A percentile compares a stretch with the other conserved stretches of the same genome.
phyloP scores from a whole-genome alignment of 1,284 basidiomycete genomes.

The Cryptococcus maquisensis region DNA sequence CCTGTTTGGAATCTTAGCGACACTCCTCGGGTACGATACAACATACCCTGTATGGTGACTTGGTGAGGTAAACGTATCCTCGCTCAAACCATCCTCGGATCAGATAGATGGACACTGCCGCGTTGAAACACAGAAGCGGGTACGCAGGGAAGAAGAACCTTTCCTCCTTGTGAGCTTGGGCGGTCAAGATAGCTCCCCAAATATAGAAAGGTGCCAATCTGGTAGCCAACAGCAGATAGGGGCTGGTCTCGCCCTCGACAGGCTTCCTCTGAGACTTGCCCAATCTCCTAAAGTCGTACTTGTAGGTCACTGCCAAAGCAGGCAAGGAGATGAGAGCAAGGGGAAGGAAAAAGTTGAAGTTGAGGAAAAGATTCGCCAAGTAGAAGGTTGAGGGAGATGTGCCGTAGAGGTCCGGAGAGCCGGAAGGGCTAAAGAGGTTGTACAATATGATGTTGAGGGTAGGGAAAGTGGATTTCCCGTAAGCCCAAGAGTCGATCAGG shows the following conservation, averaged over 20 bases:
- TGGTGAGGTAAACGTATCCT: conserved; percentile 67
- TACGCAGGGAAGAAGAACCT: conserved; percentile 96
- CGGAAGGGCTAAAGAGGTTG: conserved; percentile 72
- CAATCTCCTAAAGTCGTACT: conserved; percentile 71
- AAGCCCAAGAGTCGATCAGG: conserved; percentile 78
- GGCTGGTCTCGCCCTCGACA: conserved; percentile 62
- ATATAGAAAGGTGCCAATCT: conserved; percentile 82
- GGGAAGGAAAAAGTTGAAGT: conserved; percentile 83
- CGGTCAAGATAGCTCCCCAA: conserved; percentile 74
- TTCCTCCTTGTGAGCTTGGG: conserved; percentile 94
- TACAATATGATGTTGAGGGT: conserved; percentile 93
- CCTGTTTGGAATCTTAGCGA: conserved; percentile 51
- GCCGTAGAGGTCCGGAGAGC: conserved; percentile 80
- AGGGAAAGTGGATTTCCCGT: conserved; percentile 71
- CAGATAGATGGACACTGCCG: conserved; percentile 77
- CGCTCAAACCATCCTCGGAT: conserved; percentile 78
- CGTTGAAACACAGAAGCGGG: conserved; percentile 88
- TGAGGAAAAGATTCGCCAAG: conserved; percentile 77
- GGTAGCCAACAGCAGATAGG: conserved; percentile 68
- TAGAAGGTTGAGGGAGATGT: conserved; percentile 84
- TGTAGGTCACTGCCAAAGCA: conserved; percentile 68
- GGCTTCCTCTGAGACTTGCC: conserved; percentile 58
- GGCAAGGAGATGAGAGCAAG: conserved; percentile 79
- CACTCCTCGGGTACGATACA: background rate
- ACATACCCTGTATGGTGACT: conserved; percentile 75